Percentiles rank a stretch among this genome's conserved stretches.
Conservation (phyloP, 2,329 filamentous ascomycete species). For the Diaporthe nobilis region DNA sequence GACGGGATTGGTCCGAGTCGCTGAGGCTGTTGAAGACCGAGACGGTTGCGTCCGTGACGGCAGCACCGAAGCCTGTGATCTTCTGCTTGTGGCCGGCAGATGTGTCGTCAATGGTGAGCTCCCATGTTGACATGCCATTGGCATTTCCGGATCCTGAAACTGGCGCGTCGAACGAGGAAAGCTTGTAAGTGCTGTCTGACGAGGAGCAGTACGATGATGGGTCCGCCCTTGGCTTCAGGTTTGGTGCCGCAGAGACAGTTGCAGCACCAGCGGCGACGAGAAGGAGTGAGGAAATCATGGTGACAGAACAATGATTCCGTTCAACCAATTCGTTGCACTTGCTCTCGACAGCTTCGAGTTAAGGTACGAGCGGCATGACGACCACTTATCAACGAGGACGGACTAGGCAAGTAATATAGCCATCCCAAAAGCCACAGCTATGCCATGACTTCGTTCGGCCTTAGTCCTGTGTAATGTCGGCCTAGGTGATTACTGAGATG, state of each 20-base stretch:
- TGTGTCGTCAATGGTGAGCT: slow-evolving; percentile 56
- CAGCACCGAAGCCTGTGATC: slow-evolving; percentile 58
- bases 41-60: slow-evolving; percentile 59
- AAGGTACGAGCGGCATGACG: neutral
- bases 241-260: slow-evolving; percentile 34
- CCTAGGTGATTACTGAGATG: slow-evolving; percentile 24
- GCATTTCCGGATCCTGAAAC: slow-evolving; percentile 52
- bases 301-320: neutral
- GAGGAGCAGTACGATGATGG: slow-evolving; percentile 52
- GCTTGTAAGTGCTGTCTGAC: slow-evolving; percentile 54
- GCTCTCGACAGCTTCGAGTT: neutral
- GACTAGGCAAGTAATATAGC: slow-evolving; percentile 13
- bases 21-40: slow-evolving; percentile 54
- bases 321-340: neutral
- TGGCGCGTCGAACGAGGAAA: slow-evolving; percentile 52
- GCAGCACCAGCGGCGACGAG: slow-evolving; percentile 20
- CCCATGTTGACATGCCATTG: slow-evolving; percentile 53
- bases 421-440: neutral
- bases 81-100: slow-evolving; percentile 55
- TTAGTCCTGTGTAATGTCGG: slow-evolving; percentile 3
- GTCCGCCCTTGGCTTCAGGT: slow-evolving; percentile 40
- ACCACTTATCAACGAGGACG: neutral
- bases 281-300: slow-evolving; percentile 29
- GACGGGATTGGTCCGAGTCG: slow-evolving; percentile 47
- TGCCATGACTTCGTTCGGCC: neutral